A percentile compares a stretch with the other conserved stretches of the same genome.
phyloP scores from a whole-genome alignment of 176 grass and related monocot genomes.

The Cymbopogon citratus region DNA sequence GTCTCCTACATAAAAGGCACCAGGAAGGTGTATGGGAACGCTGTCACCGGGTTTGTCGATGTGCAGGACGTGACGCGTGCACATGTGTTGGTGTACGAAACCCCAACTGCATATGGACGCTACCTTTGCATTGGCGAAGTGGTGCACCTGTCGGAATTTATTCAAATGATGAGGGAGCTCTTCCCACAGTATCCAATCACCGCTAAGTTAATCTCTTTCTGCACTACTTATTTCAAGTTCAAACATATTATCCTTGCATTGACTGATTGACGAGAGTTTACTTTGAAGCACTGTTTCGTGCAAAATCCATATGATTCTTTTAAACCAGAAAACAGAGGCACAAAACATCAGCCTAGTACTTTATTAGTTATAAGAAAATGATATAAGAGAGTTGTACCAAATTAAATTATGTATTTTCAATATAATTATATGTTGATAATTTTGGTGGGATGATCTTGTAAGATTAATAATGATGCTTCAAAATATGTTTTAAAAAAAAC shows the following conservation, averaged over 20 bases:
- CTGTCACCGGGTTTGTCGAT: not conserved
- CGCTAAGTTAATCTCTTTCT: not conserved
- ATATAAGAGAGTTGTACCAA: no score
- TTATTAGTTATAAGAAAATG: no score
- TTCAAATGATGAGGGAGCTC: slow-evolving; percentile 4
- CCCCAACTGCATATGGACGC: not conserved
- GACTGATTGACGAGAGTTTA: no score
- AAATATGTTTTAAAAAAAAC: no score
- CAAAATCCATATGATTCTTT: not conserved
- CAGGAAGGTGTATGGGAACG: not conserved
- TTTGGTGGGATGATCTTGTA: no score
- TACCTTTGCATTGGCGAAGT: slow-evolving; percentile 11
- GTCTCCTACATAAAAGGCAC: not conserved
- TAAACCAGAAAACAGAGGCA: no score
- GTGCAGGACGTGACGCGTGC: not conserved
- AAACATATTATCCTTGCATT: not conserved
- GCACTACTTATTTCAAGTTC: not conserved
- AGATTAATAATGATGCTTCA: no score
- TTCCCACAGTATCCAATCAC: slow-evolving; percentile 10
- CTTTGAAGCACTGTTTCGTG: no score
- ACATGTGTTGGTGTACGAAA: not conserved
- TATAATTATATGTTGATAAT: no score
- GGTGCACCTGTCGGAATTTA: not conserved
- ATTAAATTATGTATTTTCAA: no score
- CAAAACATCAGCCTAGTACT: no score